Percentiles rank a stretch among this genome's conserved stretches.
Conservation (phyloP, 352 stramenopile genomes). For the Globisporangium emineosum region DNA sequence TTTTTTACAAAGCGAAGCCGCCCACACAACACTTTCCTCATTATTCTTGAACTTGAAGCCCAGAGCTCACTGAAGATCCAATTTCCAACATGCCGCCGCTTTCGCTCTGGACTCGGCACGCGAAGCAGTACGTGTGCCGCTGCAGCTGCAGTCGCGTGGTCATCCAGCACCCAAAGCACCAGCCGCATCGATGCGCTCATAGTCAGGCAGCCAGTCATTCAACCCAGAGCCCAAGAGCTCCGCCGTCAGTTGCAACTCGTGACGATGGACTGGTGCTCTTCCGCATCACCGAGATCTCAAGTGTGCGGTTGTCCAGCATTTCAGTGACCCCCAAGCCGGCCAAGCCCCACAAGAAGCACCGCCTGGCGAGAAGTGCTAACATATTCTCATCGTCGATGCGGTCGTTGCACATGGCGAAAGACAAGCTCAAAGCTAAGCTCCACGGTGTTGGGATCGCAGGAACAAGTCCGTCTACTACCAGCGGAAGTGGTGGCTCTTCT, state of each 20-base stretch:
- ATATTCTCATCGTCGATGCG: not conserved
- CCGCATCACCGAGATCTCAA: not conserved
- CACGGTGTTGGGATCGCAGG: not conserved
- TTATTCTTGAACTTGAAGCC: not conserved
- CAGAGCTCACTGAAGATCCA: not conserved
- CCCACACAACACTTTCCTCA: too few relatives aligned
- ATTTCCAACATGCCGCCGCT: not conserved
- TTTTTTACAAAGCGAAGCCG: too few relatives aligned
- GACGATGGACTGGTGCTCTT: conserved; percentile 1
- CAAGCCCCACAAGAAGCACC: not conserved
- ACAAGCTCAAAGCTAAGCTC: conserved; percentile 4
- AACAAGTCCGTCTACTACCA: not conserved
- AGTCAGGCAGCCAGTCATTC: too few relatives aligned
- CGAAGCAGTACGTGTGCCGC: not conserved
- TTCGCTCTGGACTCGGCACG: not conserved
- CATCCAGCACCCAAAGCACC: not conserved
- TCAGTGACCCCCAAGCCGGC: not conserved
- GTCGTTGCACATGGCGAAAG: conserved; percentile 3
- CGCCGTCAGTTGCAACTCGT: not conserved
- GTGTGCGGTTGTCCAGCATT: not conserved
- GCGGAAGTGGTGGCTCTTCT: not conserved
- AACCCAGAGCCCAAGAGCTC: not conserved
- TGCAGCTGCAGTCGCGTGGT: not conserved
- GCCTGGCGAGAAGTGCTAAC: too few relatives aligned
- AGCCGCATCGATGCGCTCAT: not conserved